Percentiles rank a stretch among this genome's conserved stretches.
Evolutionary conservation across 192 early-diverging fungal species (phyloP).

Genomic region (Diversispora eburnea): DNA sequence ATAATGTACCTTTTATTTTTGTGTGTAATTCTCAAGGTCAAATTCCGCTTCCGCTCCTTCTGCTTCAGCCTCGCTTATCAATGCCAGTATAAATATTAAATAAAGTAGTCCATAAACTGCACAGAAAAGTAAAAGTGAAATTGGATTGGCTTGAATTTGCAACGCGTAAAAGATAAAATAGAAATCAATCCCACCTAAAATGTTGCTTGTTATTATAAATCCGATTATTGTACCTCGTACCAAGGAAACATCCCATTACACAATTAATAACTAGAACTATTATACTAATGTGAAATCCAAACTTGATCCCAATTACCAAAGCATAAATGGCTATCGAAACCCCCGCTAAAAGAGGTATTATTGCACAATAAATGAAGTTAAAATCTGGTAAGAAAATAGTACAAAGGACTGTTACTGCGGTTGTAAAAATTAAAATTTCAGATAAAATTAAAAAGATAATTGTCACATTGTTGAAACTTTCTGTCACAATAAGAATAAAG

Average conservation of each 20-base stretch:
- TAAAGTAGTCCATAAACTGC: constrained; percentile 14
- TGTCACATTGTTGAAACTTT: too few species aligned
- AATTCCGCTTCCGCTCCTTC: background rate
- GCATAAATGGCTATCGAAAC: background rate
- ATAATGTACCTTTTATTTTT: background rate
- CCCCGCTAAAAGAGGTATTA: background rate
- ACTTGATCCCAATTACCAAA: background rate
- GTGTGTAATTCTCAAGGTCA: background rate
- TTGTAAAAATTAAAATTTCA: too few species aligned
- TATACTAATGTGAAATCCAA: background rate
- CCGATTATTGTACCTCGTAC: background rate
- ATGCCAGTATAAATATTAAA: constrained; percentile 1
- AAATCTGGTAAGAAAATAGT: too few species aligned
- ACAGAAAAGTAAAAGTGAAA: constrained; percentile 26
- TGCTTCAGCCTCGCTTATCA: background rate
- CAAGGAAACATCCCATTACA: background rate
- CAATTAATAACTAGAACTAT: background rate
- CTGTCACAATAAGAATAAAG: too few species aligned
- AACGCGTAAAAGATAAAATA: background rate
- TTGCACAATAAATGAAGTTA: background rate
- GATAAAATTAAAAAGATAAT: too few species aligned
- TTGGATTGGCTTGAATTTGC: background rate
- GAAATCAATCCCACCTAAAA: background rate
- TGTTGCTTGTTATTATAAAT: background rate
- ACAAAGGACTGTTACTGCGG: too few species aligned